Percentiles rank a stretch among this genome's conserved stretches.
phyloP scores from a whole-genome alignment of 2,329 filamentous ascomycete genomes.

The Rutstroemia sp. region DNA sequence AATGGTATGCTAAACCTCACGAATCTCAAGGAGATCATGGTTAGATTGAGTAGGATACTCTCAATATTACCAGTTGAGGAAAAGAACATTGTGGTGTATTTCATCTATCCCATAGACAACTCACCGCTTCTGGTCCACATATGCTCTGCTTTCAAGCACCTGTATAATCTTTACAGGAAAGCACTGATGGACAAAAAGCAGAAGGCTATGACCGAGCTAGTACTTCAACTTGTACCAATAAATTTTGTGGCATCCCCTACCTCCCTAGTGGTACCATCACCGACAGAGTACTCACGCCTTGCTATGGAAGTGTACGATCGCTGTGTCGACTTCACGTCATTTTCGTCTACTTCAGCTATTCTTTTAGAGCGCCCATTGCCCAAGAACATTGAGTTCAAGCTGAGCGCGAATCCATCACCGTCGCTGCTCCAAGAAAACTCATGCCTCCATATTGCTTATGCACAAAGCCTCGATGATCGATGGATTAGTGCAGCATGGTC shows the following conservation, averaged over 20 bases:
- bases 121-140: conserved; percentile 59
- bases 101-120: conserved; percentile 61
- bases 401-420: conserved; percentile 58
- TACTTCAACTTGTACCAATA: conserved; percentile 68
- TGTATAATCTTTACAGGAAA: conserved; percentile 58
- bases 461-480: conserved; percentile 63
- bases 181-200: conserved; percentile 42
- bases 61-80: conserved; percentile 29
- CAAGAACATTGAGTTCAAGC: conserved; percentile 67
- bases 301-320: conserved; percentile 74
- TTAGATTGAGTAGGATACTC: conserved; percentile 24
- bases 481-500: conserved; percentile 81
- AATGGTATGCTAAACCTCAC: conserved; percentile 10
- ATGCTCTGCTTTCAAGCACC: conserved; percentile 64
- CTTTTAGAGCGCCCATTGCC: conserved; percentile 64
- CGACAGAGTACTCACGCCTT: conserved; percentile 51
- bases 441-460: conserved; percentile 74
- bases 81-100: conserved; percentile 66
- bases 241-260: conserved; percentile 58
- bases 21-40: conserved; percentile 25
- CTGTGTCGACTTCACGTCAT: conserved; percentile 50
- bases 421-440: conserved; percentile 73
- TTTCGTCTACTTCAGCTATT: conserved; percentile 61
- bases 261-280: conserved; percentile 54
- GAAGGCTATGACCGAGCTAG: conserved; percentile 53